Percentiles rank a stretch among this genome's conserved stretches.
Evolutionary conservation across 2,329 filamentous ascomycete species (phyloP).

Genomic region (Talaromyces piceae): DNA sequence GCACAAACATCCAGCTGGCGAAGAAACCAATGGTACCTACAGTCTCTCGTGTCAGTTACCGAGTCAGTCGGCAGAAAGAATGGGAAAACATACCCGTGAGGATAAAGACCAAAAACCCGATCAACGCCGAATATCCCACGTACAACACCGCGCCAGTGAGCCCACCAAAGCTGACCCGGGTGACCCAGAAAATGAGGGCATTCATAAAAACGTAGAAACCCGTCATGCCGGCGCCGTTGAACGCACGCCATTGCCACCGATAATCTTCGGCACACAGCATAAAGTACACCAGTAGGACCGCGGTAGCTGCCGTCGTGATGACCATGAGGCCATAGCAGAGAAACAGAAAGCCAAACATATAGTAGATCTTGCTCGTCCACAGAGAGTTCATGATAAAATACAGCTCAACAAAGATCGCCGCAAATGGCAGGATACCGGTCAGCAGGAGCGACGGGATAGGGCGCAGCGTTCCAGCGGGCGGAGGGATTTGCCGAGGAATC

Average conservation of each 20-base stretch:
- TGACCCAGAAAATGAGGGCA: slow-evolving; percentile 83
- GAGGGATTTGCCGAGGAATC: slow-evolving; percentile 93
- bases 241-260: slow-evolving; percentile 97
- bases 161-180: slow-evolving; percentile 76
- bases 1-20: slow-evolving; percentile 86
- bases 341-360: slow-evolving; percentile 99
- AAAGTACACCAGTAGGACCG: slow-evolving; percentile 92
- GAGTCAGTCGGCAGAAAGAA: slow-evolving; percentile 3
- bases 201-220: slow-evolving; percentile 89
- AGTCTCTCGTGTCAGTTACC: neutral
- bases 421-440: slow-evolving; percentile 87
- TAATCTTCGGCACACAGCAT: slow-evolving; percentile 94
- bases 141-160: slow-evolving; percentile 85
- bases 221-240: slow-evolving; percentile 83
- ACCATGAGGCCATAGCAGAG: slow-evolving; percentile 97
- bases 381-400: slow-evolving; percentile 99
- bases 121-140: slow-evolving; percentile 81
- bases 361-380: slow-evolving; percentile 98
- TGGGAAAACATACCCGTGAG: slow-evolving; percentile 66
- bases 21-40: slow-evolving; percentile 92
- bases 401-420: slow-evolving; percentile 94
- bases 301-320: slow-evolving; percentile 85
- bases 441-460: slow-evolving; percentile 85
- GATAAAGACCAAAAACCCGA: slow-evolving; percentile 88
- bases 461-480: slow-evolving; percentile 71